Conservation (phyloP, 2,329 filamentous ascomycete genomes). For the Cladophialophora bantiana region DNA sequence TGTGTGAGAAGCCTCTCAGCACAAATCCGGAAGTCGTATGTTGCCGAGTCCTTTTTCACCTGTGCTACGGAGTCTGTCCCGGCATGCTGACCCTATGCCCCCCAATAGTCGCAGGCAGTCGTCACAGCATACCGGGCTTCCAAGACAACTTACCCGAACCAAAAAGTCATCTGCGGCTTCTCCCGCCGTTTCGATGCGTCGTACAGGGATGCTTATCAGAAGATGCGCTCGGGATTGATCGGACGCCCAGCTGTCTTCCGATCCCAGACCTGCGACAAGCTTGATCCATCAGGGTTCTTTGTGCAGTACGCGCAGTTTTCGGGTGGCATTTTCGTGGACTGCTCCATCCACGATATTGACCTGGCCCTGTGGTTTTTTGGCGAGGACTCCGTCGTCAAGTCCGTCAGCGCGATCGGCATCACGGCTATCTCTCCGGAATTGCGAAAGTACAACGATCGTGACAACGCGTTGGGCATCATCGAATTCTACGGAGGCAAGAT, state of each 20-base stretch:
- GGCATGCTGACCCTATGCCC: not conserved
- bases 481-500: constrained; percentile 71
- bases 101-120: constrained; percentile 63
- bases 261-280: constrained; percentile 72
- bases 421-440: constrained; percentile 67
- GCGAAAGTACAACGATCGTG: constrained; percentile 64
- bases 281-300: constrained; percentile 71
- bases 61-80: not conserved
- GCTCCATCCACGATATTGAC: constrained; percentile 74
- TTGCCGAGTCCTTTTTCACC: not conserved
- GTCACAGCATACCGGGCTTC: constrained; percentile 55
- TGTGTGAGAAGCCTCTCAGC: constrained; percentile 63
- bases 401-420: constrained; percentile 63
- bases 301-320: constrained; percentile 70
- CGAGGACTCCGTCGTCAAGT: constrained; percentile 61
- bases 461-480: constrained; percentile 69
- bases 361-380: constrained; percentile 70
- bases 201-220: constrained; percentile 66
- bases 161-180: constrained; percentile 73
- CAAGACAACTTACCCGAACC: constrained; percentile 61
- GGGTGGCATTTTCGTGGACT: constrained; percentile 75
- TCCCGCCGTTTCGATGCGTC: constrained; percentile 71
- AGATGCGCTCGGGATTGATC: constrained; percentile 62
- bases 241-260: constrained; percentile 67
- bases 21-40: constrained; percentile 66